Conservation (phyloP, 2,329 filamentous ascomycete species). For the Hypoxylon sp. region DNA sequence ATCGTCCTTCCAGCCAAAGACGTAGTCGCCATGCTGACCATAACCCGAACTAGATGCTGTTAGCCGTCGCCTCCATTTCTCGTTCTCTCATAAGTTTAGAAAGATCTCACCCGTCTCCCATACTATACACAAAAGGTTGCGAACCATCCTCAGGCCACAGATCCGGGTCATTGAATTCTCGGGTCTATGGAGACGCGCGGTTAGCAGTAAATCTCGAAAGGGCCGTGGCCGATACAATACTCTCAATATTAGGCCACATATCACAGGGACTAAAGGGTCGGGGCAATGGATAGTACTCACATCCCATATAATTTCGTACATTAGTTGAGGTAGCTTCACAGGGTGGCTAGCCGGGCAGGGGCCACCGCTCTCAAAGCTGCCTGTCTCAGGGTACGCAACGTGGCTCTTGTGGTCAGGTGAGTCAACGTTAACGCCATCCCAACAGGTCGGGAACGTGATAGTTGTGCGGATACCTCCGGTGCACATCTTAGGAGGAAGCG, state of each 20-base stretch:
- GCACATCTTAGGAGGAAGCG: slow-evolving; percentile 55
- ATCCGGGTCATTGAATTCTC: slow-evolving; percentile 41
- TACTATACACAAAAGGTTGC: slow-evolving; percentile 45
- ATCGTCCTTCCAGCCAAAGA: slow-evolving; percentile 56
- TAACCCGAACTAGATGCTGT: slow-evolving; percentile 47
- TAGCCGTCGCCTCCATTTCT: neutral
- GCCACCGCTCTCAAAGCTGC: slow-evolving; percentile 38
- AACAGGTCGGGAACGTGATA: slow-evolving; percentile 63
- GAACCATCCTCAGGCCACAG: slow-evolving; percentile 52
- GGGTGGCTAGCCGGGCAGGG: slow-evolving; percentile 48
- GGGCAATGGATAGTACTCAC: neutral
- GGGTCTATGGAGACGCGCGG: slow-evolving; percentile 19
- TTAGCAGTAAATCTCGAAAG: neutral
- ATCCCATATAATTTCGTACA: slow-evolving; percentile 50
- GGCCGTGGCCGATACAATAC: neutral
- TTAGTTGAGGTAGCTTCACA: slow-evolving; percentile 46
- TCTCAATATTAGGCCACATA: neutral
- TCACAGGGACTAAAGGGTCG: neutral
- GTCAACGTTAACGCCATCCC: slow-evolving; percentile 66
- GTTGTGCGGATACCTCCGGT: slow-evolving; percentile 56
- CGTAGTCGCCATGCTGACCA: slow-evolving; percentile 56
- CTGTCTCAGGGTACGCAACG: slow-evolving; percentile 61
- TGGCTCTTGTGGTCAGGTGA: slow-evolving; percentile 63
- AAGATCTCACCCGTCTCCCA: slow-evolving; percentile 44
- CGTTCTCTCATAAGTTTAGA: neutral